A percentile compares a stretch with the other conserved stretches of the same genome.
Evolutionary conservation across 2,329 filamentous ascomycete genomes (phyloP).

Genomic region (Periconia digitata): DNA sequence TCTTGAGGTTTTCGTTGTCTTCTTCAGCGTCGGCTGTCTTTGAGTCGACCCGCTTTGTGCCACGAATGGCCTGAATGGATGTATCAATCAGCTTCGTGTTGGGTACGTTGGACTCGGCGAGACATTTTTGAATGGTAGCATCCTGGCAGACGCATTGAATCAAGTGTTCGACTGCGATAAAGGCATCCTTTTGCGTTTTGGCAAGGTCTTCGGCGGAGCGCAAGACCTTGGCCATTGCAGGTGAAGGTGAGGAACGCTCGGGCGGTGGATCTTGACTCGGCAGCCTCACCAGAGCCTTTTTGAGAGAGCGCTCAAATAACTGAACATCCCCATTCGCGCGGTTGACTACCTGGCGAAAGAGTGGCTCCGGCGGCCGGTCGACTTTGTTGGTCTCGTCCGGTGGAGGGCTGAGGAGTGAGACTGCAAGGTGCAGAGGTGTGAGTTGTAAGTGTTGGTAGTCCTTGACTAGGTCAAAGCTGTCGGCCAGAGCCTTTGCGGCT

Average conservation of each 20-base stretch:
- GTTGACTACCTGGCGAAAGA: constrained; percentile 94
- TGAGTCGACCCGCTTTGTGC: constrained; percentile 90
- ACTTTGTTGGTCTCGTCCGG: constrained; percentile 71
- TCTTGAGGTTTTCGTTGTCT: constrained; percentile 93
- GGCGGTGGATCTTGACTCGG: constrained; percentile 95
- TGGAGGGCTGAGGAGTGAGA: constrained; percentile 75
- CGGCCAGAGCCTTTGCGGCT: constrained; percentile 84
- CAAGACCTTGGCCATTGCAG: constrained; percentile 78
- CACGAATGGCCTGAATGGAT: constrained; percentile 88
- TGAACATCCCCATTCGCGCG: constrained; percentile 91
- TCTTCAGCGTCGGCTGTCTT: constrained; percentile 92
- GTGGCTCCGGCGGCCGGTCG: constrained; percentile 64
- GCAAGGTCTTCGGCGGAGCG: constrained; percentile 85
- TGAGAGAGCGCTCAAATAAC: constrained; percentile 82
- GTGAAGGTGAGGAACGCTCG: constrained; percentile 80
- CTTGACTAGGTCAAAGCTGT: constrained; percentile 84
- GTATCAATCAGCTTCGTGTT: constrained; percentile 88
- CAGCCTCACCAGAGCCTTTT: constrained; percentile 86
- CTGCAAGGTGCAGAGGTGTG: constrained; percentile 84
- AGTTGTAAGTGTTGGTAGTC: constrained; percentile 92
- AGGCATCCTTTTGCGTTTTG: constrained; percentile 96
- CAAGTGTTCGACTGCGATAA: constrained; percentile 90
- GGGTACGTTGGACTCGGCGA: constrained; percentile 87
- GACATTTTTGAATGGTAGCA: constrained; percentile 66
- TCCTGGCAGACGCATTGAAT: constrained; percentile 87